Percentiles rank a stretch among this genome's conserved stretches.
Conservation (phyloP, 805 yeast genomes). For the Lachancea sp. region DNA sequence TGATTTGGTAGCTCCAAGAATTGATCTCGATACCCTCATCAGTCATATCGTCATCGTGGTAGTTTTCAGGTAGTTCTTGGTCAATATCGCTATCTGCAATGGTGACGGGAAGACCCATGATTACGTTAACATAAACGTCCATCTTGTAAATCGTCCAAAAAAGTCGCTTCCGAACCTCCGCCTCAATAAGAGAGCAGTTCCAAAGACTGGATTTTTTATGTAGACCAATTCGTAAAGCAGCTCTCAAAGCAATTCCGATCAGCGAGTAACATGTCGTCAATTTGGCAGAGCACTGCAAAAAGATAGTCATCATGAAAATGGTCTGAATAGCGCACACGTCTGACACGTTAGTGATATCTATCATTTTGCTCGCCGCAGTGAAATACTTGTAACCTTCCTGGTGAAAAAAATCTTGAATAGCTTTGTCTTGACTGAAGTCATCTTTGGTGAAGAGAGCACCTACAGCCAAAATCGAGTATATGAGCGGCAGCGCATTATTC, state of each 20-base stretch:
- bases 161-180: slow-evolving; percentile 75
- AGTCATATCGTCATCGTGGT: slow-evolving; percentile 83
- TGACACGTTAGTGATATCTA: slow-evolving; percentile 76
- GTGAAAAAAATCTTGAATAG: slow-evolving; percentile 35
- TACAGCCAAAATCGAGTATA: slow-evolving; percentile 82
- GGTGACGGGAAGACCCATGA: slow-evolving; percentile 78
- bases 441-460: slow-evolving; percentile 71
- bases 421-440: slow-evolving; percentile 35
- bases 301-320: slow-evolving; percentile 76
- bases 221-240: slow-evolving; percentile 75
- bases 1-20: slow-evolving; percentile 44
- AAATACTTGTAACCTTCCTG: slow-evolving; percentile 80
- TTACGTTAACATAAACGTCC: slow-evolving; percentile 84
- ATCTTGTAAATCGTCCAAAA: slow-evolving; percentile 88
- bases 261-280: slow-evolving; percentile 83
- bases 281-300: slow-evolving; percentile 82
- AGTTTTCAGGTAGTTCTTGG: slow-evolving; percentile 76
- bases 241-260: slow-evolving; percentile 79
- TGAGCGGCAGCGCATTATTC: slow-evolving; percentile 67
- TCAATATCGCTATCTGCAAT: slow-evolving; percentile 75
- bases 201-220: slow-evolving; percentile 62
- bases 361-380: slow-evolving; percentile 68
- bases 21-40: slow-evolving; percentile 48
- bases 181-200: slow-evolving; percentile 66
- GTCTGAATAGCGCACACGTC: slow-evolving; percentile 81